Base-by-base conservation (phyloP, 1,284 basidiomycete genomes). In the Ceratorhiza oryzae-sativae region DNA sequence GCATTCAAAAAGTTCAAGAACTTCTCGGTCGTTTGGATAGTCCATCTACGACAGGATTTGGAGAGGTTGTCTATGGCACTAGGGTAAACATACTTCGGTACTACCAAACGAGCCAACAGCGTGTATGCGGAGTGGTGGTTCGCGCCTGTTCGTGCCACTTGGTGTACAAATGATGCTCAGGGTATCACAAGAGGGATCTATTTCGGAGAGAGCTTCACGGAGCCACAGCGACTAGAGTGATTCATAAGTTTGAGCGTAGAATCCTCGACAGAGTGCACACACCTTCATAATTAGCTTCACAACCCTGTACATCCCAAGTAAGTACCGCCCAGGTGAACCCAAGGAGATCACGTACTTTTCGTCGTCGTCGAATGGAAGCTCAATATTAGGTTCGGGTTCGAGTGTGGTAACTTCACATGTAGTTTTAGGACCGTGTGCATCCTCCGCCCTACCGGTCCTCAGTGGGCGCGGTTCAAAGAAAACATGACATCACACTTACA, bases 231-330 rank as follows among this genome's bases (percentile, higher is more conserved):
- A 95, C 91, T 93, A 34, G 9, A 13, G 30, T 51, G 34, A 8
- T 8, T n/a, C n/a, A 32, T 61, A 41, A 62, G 13, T 27, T 27
- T 32, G 39, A 34, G 32, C 25, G 23, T 27, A 4, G 27, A 25
- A 13, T 30, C 3, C n/a, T 5, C 15, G 25, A 23, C 10, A 13
- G 3, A n/a, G n/a, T 4, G n/a, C 15, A 49, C 81, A 70, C 68
- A 90, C 93, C 84, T 95, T 95, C 79, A 97, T 86, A 76, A 97
- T 96, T 48, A 95, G 88, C 78, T 91, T 91, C 32, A 94, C 82
- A 1, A 89, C 85, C 51, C 93, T 93, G 53, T 46, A 30, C 30
- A 30, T 10, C 46, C 42, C 25, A 67, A 13, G 6, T 56, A n/a
- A 53, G 23, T 63, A 18, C 36, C 10, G n/a, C 71, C 53, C 62